Conservation (phyloP, 805 yeast species). For the Starmerella riodocensis region DNA sequence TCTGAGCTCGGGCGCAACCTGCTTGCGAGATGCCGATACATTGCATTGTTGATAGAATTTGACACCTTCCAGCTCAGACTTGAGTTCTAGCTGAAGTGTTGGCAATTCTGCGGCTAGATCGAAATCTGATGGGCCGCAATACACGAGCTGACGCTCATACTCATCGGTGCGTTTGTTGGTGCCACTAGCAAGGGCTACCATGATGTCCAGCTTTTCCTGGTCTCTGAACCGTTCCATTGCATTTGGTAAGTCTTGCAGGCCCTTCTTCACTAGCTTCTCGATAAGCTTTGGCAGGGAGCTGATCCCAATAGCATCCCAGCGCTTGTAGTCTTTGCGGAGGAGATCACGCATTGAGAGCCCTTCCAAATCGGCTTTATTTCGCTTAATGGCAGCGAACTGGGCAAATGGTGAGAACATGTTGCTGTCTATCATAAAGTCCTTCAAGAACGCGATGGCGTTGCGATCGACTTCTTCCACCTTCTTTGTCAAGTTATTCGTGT, state of each 20-base stretch:
- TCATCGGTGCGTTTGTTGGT: slow-evolving; percentile 20
- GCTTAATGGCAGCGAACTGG: slow-evolving; percentile 5
- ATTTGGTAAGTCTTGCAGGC: slow-evolving; percentile 23
- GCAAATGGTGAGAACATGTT: slow-evolving; percentile 9
- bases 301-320: slow-evolving; percentile 58
- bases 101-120: slow-evolving; percentile 20
- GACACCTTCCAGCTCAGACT: slow-evolving; percentile 11
- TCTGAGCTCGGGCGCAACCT: slow-evolving; percentile 58
- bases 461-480: slow-evolving; percentile 49
- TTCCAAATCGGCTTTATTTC: slow-evolving; percentile 47
- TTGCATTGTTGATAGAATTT: slow-evolving; percentile 38
- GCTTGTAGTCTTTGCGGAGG: slow-evolving; percentile 73
- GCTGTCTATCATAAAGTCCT: background rate
- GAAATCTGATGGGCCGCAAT: slow-evolving; percentile 23
- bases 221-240: slow-evolving; percentile 26
- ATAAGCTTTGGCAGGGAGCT: slow-evolving; percentile 59
- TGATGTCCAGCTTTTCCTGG: slow-evolving; percentile 30
- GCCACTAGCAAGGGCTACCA: slow-evolving; percentile 38
- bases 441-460: slow-evolving; percentile 9
- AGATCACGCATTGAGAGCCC: slow-evolving; percentile 52
- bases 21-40: slow-evolving; percentile 62
- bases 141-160: slow-evolving; percentile 36
- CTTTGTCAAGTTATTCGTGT: slow-evolving; percentile 54
- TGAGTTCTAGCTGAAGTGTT: slow-evolving; percentile 11
- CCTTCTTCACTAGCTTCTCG: slow-evolving; percentile 34